Percentiles rank a stretch among this genome's conserved stretches.
Conservation (phyloP, 2,329 filamentous ascomycete species). For the Fusarium sp. region DNA sequence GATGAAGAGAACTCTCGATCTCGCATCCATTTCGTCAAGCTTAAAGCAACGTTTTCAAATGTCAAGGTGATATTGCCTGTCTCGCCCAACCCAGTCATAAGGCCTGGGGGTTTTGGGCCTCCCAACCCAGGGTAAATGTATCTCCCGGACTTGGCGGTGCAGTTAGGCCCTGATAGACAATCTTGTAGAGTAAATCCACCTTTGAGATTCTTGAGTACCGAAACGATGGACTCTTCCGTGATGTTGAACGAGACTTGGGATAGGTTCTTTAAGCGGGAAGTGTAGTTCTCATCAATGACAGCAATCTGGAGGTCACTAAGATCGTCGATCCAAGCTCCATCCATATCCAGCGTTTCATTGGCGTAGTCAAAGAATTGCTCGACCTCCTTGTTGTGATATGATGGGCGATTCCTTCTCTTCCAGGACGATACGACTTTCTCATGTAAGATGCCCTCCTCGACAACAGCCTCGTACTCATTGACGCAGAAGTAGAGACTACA, state of each 20-base stretch:
- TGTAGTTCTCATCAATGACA: not conserved
- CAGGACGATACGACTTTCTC: conserved; percentile 1
- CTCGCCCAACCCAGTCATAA: not conserved
- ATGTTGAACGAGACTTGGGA: conserved; percentile 3
- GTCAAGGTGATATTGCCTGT: not conserved
- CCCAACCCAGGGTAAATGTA: conserved; percentile 1
- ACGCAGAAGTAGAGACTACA: conserved; percentile 21
- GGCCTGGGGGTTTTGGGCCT: too few relatives aligned
- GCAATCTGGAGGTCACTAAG: conserved; percentile 10
- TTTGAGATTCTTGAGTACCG: not conserved
- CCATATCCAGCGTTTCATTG: not conserved
- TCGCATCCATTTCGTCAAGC: conserved; percentile 23
- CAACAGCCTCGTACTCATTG: not conserved
- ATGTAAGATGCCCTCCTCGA: conserved; percentile 3
- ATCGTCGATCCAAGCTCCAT: not conserved
- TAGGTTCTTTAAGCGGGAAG: not conserved
- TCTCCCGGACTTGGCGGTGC: not conserved
- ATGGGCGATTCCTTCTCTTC: not conserved
- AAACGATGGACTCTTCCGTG: not conserved
- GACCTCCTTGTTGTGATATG: rapidly evolving
- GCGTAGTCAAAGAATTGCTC: not conserved
- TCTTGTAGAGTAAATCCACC: not conserved
- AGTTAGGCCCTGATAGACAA: not conserved
- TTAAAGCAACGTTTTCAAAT: conserved; percentile 6
- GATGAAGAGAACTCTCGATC: conserved; percentile 1